Base-by-base conservation (phyloP, 2,329 filamentous ascomycete species). In the Penicillium oxalicum region DNA sequence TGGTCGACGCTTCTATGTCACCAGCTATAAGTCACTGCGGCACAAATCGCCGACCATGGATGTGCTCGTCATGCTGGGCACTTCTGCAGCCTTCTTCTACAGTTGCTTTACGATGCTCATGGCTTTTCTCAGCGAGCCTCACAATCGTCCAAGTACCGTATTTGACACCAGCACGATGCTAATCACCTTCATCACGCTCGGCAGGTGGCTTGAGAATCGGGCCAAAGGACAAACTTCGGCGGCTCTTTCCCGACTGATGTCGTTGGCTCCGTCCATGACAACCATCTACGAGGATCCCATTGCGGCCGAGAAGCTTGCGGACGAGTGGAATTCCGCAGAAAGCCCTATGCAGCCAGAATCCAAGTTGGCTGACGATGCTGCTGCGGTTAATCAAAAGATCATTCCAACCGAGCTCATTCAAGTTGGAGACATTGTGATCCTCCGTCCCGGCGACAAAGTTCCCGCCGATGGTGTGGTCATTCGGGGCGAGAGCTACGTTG, bases 121-220 rank as follows among this genome's bases (percentile, higher is more conserved):
- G 12, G 94, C 90, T 0, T 67, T 97, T 18, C 57, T 87, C 11
- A 76, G 81, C n/a, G 74, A 81, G 24, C 87, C 89, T 5, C 89
- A 97, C 65, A 80, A 78, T 2, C 81, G 88, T 41, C 93, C 93
- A 0, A 84, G 82, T 54, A 96, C 90, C 2, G 87, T 96, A 12
- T 98, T 98, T 61, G 93, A 98, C 64, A 98, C 93, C 1, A 96
- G 91, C 70, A 95, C 90, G 24, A 98, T 97, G 93, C 78, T 98
- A 44, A 91, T 98, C 67, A 95, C 90, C 0, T 97, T 98, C 66
- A 89, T 96, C 67, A 90, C 87, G 1, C 73, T 98, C 2, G 89
- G 93, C 4, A 84, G 93, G 33, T 98, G 87, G 73, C 73, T 98
- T 13, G 93, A 98, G 70, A 98, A 97, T 65, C 77, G 84, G 13